A percentile compares a stretch with the other conserved stretches of the same genome.
phyloP scores from a whole-genome alignment of 169 alveolate genomes.

The Cryptosporidium baileyi region DNA sequence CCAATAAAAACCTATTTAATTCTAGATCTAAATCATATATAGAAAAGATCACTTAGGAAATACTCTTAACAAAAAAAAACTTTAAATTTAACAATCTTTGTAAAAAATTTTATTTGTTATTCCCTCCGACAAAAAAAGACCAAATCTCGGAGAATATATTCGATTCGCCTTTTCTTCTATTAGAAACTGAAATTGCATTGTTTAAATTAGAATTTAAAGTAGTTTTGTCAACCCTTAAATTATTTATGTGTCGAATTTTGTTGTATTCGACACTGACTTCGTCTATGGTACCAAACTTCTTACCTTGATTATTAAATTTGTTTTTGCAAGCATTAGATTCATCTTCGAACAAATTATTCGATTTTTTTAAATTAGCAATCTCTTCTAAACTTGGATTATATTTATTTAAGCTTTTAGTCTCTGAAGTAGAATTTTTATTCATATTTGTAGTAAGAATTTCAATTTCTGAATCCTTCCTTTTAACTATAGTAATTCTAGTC shows the following conservation, averaged over 20 bases:
- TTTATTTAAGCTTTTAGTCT: not conserved
- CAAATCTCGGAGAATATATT: slow-evolving; percentile 8
- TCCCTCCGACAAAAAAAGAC: slow-evolving; percentile 31
- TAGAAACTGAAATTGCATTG: not conserved
- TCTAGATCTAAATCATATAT: too few species aligned
- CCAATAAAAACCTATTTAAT: too few species aligned
- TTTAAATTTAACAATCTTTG: too few species aligned
- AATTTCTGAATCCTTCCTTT: slow-evolving; percentile 15
- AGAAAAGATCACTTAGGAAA: too few species aligned
- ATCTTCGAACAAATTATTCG: not conserved
- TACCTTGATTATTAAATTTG: not conserved
- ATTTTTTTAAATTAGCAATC: too few species aligned
- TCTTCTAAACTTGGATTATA: too few species aligned
- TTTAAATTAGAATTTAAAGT: not conserved
- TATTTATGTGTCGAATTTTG: too few species aligned
- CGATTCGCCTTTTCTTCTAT: not conserved
- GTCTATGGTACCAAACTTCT: not conserved
- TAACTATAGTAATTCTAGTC: slow-evolving; percentile 6
- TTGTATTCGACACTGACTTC: too few species aligned
- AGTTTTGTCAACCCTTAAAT: too few species aligned
- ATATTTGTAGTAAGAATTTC: not conserved
- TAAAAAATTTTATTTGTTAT: not conserved
- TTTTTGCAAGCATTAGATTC: not conserved
- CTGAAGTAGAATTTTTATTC: slow-evolving; percentile 4
- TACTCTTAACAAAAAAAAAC: too few species aligned